These are phyloP conservation scores for Cladophialophora psammophila DNA, from an alignment of 2,329 filamentous ascomycete species.

Conservation along the genomic window DNA sequence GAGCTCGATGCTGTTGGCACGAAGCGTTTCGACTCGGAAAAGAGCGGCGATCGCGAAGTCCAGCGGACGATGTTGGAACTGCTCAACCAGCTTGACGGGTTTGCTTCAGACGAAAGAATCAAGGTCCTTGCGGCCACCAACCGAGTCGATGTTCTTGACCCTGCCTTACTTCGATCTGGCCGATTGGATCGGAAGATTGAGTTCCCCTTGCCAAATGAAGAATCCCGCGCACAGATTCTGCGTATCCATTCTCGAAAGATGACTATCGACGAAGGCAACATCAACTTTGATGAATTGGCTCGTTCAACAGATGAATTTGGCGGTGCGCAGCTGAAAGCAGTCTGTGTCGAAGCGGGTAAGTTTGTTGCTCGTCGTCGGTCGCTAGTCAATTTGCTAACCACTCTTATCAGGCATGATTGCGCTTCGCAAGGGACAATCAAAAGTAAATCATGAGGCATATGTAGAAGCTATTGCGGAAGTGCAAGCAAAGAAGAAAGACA, in stretches of 20 bases:
- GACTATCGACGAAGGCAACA: constrained; percentile 81
- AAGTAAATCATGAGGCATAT: constrained; percentile 98
- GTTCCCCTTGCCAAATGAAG: constrained; percentile 97
- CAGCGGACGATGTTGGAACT: constrained; percentile 99
- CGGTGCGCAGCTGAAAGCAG: constrained; percentile 95
- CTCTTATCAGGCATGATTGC: constrained; percentile 83
- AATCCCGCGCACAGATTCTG: constrained; percentile 94
- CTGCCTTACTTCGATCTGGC: constrained; percentile 86
- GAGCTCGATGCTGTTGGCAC: constrained; percentile 98
- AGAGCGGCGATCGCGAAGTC: constrained; percentile 96
- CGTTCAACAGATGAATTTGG: constrained; percentile 98
- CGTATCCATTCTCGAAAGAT: constrained; percentile 99
- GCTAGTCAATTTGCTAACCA: constrained; percentile 16
- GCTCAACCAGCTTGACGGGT: constrained; percentile 97
- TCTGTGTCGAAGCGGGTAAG: constrained; percentile 83
- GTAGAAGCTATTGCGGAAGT: constrained; percentile 98
- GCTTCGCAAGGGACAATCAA: constrained; percentile 88
- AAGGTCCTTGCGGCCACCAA: constrained; percentile 96
- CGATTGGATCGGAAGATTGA: constrained; percentile 97
- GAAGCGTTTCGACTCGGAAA: constrained; percentile 98
- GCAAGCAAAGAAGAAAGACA: constrained; percentile 86
- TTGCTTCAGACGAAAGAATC: constrained; percentile 94
- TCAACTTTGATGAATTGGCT: constrained; percentile 96
- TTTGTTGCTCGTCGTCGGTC: not conserved
- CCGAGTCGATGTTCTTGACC: constrained; percentile 91